Evolutionary conservation across 768 basidiomycete genomes (phyloP).

Genomic region (Lentinus brumalis): DNA sequence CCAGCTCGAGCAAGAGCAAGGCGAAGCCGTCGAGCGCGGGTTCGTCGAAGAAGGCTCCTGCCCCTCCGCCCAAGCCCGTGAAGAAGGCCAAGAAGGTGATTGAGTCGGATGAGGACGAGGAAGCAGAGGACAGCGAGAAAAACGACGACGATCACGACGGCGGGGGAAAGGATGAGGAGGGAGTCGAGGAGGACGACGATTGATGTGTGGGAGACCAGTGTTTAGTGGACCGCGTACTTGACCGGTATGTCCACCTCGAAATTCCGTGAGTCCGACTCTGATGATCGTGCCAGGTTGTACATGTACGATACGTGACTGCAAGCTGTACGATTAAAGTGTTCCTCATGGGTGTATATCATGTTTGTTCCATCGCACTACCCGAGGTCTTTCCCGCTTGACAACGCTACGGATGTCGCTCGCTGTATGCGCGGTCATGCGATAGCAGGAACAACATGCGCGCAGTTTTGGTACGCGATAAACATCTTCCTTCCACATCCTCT

Average conservation of each 20-base stretch:
- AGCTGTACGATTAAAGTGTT: no score
- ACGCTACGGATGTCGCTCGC: no score
- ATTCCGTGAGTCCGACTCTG: no score
- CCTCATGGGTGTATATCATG: no score
- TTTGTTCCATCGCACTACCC: no score
- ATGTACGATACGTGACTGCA: no score
- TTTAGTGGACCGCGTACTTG: neutral
- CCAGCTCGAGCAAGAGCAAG: conserved; percentile 4
- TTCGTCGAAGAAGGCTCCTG: conserved; percentile 18
- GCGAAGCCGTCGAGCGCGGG: conserved; percentile 3
- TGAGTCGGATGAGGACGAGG: conserved; percentile 48
- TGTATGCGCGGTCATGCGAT: no score
- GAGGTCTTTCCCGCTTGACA: no score
- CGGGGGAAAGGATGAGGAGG: conserved; percentile 30
- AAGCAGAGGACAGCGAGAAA: conserved; percentile 39
- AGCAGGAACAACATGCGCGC: no score
- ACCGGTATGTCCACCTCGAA: no score
- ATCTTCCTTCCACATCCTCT: conserved; percentile 15
- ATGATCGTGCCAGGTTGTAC: no score
- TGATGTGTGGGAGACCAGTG: neutral
- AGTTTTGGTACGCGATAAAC: conserved; percentile 25
- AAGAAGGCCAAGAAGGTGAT: conserved; percentile 23
- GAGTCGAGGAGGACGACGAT: conserved; percentile 24
- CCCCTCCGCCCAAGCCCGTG: conserved; percentile 19
- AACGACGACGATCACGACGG: conserved; percentile 46